Conservation (phyloP, 129 eudicot species). For the Chrysanthemum makinoi region DNA sequence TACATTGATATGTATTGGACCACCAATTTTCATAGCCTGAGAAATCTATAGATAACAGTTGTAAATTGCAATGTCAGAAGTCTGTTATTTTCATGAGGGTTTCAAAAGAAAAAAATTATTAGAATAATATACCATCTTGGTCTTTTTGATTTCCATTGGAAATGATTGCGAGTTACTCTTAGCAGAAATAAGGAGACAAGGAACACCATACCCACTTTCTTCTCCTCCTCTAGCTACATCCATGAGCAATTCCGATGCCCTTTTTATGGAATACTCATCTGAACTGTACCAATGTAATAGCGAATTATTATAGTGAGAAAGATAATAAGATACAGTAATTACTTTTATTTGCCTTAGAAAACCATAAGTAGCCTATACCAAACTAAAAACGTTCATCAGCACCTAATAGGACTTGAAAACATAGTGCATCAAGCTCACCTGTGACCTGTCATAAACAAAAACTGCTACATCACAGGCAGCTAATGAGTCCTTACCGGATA, state of each 20-base stretch:
- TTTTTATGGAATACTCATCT: constrained; percentile 64
- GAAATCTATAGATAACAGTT: constrained; percentile 49
- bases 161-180: constrained; percentile 65
- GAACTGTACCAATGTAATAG: constrained; percentile 44
- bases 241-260: constrained; percentile 68
- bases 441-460: constrained; percentile 95
- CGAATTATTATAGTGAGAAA: background rate
- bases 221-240: constrained; percentile 78
- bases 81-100: constrained; percentile 2
- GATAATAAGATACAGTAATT: background rate
- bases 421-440: constrained; percentile 45
- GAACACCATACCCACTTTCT: constrained; percentile 74
- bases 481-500: constrained; percentile 62
- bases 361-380: background rate
- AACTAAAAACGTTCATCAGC: too few relatives aligned
- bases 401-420: background rate
- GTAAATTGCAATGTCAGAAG: constrained; percentile 11
- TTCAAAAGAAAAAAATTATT: background rate
- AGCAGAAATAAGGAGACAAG: constrained; percentile 79
- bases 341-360: background rate
- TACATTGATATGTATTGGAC: constrained; percentile 65
- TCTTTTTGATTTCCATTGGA: constrained; percentile 59
- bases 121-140: constrained; percentile 52
- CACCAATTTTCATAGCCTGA: constrained; percentile 67
- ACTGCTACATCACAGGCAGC: constrained; percentile 84